Conservation (phyloP, 2,329 filamentous ascomycete genomes). For the Pseudogymnoascus sp. region DNA sequence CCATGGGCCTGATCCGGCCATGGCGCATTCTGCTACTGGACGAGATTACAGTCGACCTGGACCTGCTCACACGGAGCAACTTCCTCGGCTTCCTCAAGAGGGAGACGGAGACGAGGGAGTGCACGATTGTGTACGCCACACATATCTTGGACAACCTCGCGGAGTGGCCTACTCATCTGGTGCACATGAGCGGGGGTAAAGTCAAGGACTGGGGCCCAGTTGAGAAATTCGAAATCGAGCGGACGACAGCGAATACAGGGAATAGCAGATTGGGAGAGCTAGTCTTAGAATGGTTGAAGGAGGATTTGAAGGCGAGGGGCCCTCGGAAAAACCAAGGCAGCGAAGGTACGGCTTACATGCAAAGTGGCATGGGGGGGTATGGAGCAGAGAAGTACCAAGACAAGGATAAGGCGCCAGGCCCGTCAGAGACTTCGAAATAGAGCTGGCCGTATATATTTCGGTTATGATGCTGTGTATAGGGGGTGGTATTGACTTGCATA, state of each 20-base stretch:
- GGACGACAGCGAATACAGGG: constrained; percentile 37
- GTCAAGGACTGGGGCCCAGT: constrained; percentile 81
- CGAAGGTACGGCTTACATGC: constrained; percentile 41
- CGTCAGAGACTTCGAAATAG: background rate
- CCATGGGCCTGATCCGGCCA: constrained; percentile 87
- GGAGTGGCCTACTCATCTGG: constrained; percentile 88
- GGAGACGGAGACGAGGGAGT: constrained; percentile 74
- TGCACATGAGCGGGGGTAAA: constrained; percentile 85
- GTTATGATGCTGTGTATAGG: constrained; percentile 13
- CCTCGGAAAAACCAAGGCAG: constrained; percentile 43
- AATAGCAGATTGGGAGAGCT: constrained; percentile 82
- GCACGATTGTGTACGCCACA: constrained; percentile 94
- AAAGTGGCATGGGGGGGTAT: constrained; percentile 55
- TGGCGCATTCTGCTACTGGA: constrained; percentile 89
- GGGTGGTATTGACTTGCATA: background rate
- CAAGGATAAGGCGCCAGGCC: constrained; percentile 11
- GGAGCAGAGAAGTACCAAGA: constrained; percentile 41
- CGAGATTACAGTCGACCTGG: constrained; percentile 94
- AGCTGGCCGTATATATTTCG: background rate
- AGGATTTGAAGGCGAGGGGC: constrained; percentile 70
- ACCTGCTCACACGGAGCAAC: constrained; percentile 73
- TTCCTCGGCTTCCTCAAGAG: constrained; percentile 79
- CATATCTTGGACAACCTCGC: constrained; percentile 95
- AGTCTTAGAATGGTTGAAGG: constrained; percentile 77
- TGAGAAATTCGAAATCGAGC: constrained; percentile 51